Conservation (phyloP, 371 early-diverging fungal species). For the Mucor saturninus region DNA sequence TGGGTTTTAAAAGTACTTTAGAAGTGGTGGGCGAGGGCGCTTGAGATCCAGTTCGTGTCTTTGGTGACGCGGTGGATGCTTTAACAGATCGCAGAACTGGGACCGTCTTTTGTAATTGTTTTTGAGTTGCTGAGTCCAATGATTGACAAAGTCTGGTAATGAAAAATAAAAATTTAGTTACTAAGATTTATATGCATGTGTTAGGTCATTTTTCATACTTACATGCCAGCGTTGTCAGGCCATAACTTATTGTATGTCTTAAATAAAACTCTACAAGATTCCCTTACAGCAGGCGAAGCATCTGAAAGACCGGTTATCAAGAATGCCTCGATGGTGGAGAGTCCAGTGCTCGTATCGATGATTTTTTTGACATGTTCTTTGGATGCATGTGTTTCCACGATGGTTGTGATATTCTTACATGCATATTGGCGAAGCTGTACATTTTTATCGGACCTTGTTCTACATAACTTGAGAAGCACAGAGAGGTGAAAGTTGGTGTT, state of each 20-base stretch:
- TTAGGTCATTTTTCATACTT: neutral
- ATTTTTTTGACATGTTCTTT: neutral
- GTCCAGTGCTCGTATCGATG: conserved; percentile 39
- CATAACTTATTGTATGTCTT: conserved; percentile 34
- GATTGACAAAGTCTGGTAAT: conserved; percentile 1
- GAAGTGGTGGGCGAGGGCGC: neutral
- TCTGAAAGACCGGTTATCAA: conserved; percentile 41
- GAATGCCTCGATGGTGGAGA: conserved; percentile 23
- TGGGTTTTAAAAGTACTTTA: conserved; percentile 1
- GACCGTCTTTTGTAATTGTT: conserved; percentile 9
- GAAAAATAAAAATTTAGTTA: no score
- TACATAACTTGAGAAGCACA: conserved; percentile 23
- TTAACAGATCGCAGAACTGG: no score
- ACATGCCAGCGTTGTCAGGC: conserved; percentile 35
- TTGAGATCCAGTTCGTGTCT: neutral
- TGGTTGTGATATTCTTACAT: conserved; percentile 28
- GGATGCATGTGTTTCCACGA: conserved; percentile 19
- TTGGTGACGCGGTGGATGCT: neutral
- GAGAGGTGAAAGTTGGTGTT: conserved; percentile 31
- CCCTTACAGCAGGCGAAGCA: conserved; percentile 42
- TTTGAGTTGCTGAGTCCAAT: conserved; percentile 14
- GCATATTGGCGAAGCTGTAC: conserved; percentile 40
- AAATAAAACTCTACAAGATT: conserved; percentile 36
- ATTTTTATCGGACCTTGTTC: conserved; percentile 34
- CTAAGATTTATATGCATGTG: no score